These are phyloP conservation scores for Nemania sp. DNA, from an alignment of 2,329 filamentous ascomycete species.

Conservation along the genomic window DNA sequence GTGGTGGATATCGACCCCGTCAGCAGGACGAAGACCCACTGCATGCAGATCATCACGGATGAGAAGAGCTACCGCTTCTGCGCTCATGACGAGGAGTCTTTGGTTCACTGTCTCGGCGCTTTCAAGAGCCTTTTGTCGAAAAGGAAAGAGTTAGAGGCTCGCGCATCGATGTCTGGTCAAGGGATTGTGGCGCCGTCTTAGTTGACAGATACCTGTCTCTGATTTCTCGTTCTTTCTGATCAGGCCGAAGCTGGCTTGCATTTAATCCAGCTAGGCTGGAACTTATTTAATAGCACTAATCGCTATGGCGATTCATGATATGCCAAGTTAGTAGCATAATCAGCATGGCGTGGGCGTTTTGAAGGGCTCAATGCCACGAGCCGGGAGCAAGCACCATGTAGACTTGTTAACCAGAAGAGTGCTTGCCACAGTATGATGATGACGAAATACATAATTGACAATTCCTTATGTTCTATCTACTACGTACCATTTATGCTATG, in stretches of 20 bases:
- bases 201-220: not conserved
- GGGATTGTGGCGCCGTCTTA: constrained; percentile 15
- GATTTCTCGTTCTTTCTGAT: not conserved
- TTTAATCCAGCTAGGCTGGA: constrained; percentile 10
- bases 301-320: not conserved
- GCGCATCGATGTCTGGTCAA: constrained; percentile 43
- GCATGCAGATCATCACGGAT: constrained; percentile 90
- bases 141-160: constrained; percentile 64
- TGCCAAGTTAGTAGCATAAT: constrained; percentile 12
- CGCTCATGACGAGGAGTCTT: constrained; percentile 75
- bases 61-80: constrained; percentile 83
- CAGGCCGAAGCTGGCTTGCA: not conserved
- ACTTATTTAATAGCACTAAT: not conserved
- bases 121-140: constrained; percentile 84
- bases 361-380: constrained; percentile 11
- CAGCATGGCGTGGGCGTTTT: constrained; percentile 10
- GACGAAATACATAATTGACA: constrained; percentile 31
- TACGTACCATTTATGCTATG: too few relatives aligned
- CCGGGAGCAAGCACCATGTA: too few relatives aligned
- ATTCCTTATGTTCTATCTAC: constrained; percentile 21
- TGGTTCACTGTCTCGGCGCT: constrained; percentile 84
- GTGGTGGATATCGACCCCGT: constrained; percentile 91
- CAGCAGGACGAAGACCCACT: constrained; percentile 80
- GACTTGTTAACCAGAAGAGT: constrained; percentile 14
- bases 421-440: constrained; percentile 32